Conservation (phyloP, 139 green algal species). For the Pseudopediastrum boryanum region DNA sequence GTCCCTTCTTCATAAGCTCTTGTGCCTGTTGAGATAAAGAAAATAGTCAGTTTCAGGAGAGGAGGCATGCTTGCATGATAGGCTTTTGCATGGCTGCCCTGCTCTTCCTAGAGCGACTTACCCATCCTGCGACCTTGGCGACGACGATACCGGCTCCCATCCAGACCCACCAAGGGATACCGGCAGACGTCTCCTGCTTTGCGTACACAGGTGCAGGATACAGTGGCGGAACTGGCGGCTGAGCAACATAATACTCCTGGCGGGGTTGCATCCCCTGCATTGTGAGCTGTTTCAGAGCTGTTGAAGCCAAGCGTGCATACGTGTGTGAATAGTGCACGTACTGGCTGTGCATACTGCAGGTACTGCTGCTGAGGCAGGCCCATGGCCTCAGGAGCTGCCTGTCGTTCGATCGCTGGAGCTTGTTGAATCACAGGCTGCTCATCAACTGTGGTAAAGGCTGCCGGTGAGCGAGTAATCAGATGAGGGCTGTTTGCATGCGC, state of each 20-base stretch:
- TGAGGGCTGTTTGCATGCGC: no score
- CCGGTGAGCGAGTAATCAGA: no score
- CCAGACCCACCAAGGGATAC: conserved; percentile 58
- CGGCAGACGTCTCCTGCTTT: conserved; percentile 21
- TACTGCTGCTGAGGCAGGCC: not conserved
- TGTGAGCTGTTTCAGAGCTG: not conserved
- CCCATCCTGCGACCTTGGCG: conserved; percentile 39
- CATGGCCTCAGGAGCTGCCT: no score
- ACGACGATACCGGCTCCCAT: conserved; percentile 49
- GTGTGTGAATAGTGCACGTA: not conserved
- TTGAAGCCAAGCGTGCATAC: conserved; percentile 10
- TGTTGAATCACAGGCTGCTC: no score
- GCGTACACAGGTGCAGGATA: conserved; percentile 30
- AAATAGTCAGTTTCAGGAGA: not conserved
- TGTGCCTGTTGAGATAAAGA: conserved; percentile 45
- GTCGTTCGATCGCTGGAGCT: no score
- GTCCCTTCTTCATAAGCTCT: conserved; percentile 65
- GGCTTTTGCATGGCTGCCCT: not conserved
- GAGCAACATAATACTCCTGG: conserved; percentile 51
- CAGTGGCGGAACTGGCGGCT: conserved; percentile 13
- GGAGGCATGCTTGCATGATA: not conserved
- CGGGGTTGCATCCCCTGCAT: not conserved
- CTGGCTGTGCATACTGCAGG: not conserved
- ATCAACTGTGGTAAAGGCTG: no score
- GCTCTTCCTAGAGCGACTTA: conserved; percentile 13